These are phyloP conservation scores for Emiliania huxleyi DNA, from an alignment of 78 protist species.

Conservation along the genomic window DNA sequence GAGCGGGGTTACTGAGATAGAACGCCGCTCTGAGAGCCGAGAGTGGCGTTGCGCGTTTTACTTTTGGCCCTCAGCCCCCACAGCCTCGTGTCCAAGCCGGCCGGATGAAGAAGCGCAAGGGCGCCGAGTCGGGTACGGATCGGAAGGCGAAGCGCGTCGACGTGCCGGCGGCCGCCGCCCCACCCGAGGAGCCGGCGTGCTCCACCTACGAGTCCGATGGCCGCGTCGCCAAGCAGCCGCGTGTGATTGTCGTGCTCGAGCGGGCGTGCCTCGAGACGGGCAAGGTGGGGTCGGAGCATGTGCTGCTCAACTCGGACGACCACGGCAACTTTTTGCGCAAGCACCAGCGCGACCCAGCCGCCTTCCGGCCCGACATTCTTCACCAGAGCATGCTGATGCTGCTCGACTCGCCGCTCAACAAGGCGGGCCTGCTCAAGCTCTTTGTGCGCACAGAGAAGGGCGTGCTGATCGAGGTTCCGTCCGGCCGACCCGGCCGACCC, in stretches of 20 bases:
- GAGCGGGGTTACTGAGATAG: no score
- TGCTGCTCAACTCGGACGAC: conserved; percentile 90
- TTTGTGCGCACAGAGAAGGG: conserved; percentile 78
- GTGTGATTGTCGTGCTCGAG: conserved; percentile 83
- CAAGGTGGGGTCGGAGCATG: conserved; percentile 73
- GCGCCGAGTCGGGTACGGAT: no score
- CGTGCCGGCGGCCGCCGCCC: no score
- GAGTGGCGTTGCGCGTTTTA: no score
- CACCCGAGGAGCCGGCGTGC: background rate
- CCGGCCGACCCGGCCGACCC: no score
- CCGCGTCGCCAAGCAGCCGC: background rate
- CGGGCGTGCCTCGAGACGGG: conserved; percentile 85
- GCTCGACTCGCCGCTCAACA: conserved; percentile 96
- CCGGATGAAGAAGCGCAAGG: no score
- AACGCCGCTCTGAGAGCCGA: no score
- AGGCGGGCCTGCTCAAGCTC: conserved; percentile 93
- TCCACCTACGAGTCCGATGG: background rate
- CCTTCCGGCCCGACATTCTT: conserved; percentile 92
- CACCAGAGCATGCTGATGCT: conserved; percentile 95
- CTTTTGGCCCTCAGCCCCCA: no score
- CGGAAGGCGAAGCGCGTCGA: no score
- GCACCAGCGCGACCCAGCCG: conserved; percentile 72
- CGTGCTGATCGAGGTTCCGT: conserved; percentile 83
- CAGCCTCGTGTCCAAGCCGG: no score
- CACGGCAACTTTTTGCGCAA: conserved; percentile 77